A percentile compares a stretch with the other conserved stretches of the same genome.
These are phyloP conservation scores for Lactarius hengduanensis DNA, from an alignment of 768 basidiomycete species.

Conservation along the genomic window DNA sequence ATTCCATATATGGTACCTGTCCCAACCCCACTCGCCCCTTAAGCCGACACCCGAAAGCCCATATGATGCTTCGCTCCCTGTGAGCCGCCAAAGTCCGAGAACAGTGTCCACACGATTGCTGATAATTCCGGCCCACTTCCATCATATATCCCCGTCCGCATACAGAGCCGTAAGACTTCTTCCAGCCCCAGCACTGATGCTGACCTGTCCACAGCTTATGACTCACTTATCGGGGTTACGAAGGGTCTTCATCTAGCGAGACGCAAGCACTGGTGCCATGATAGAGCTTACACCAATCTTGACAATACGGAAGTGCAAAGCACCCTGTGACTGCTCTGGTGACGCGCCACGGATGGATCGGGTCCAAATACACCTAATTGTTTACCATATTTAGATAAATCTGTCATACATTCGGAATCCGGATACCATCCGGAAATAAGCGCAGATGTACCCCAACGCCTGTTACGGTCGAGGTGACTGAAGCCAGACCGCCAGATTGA, in stretches of 20 bases:
- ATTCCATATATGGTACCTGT: not conserved
- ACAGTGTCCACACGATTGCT: not conserved
- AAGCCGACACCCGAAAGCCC: not conserved
- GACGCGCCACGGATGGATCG: no score
- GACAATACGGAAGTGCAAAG: not conserved
- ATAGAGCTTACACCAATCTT: not conserved
- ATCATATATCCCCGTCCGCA: not conserved
- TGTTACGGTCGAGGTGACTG: not conserved
- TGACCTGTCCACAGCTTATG: not conserved
- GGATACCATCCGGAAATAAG: not conserved
- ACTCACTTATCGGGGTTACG: not conserved
- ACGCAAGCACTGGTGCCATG: not conserved
- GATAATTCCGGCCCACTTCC: conserved; percentile 3
- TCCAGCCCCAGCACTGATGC: not conserved
- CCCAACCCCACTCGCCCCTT: conserved; percentile 1
- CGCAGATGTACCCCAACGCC: conserved; percentile 13
- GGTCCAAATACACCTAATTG: not conserved
- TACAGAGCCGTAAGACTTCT: not conserved
- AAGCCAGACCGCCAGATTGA: conserved; percentile 2
- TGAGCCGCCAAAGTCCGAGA: conserved; percentile 14
- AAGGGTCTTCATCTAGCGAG: not conserved
- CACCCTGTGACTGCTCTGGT: not conserved
- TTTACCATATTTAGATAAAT: not conserved
- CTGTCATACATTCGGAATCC: not conserved
- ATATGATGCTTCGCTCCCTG: not conserved